phyloP scores from a whole-genome alignment of 129 eudicot genomes.

The Tagetes erecta region DNA sequence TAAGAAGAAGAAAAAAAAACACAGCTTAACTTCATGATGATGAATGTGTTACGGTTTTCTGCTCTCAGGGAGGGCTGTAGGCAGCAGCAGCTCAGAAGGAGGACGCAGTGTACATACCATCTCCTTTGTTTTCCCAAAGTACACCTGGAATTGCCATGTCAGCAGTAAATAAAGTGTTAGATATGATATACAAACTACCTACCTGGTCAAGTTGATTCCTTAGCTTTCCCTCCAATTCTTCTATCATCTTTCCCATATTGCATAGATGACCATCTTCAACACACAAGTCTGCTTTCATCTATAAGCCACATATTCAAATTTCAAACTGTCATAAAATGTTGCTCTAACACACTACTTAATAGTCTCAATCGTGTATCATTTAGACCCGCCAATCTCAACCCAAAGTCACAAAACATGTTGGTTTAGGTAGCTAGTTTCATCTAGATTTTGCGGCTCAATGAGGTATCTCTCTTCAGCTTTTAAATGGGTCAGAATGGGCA shows the following conservation, averaged over 20 bases:
- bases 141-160: conserved; percentile 55
- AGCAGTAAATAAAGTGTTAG: not conserved
- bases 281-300: conserved; percentile 88
- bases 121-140: conserved; percentile 97
- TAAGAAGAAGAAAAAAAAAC: not conserved
- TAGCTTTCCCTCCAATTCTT: conserved; percentile 94
- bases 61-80: conserved; percentile 60
- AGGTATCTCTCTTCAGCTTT: not conserved
- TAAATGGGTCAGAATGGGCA: not conserved
- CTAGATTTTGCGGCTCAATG: no score
- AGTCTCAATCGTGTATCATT: no score
- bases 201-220: conserved; percentile 98
- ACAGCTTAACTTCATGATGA: conserved; percentile 6
- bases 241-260: conserved; percentile 98
- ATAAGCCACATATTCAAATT: not conserved
- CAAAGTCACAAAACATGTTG: not conserved
- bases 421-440: not conserved
- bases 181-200: not conserved
- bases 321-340: no score
- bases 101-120: conserved; percentile 96
- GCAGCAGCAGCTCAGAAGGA: conserved; percentile 63
- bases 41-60: conserved; percentile 34
- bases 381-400: not conserved
- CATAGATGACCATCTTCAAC: conserved; percentile 92
- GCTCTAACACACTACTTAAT: no score